A percentile compares a stretch with the other conserved stretches of the same genome.
These are phyloP conservation scores for Lasiosphaeria hispida DNA, from an alignment of 495 filamentous ascomycete genomes.

Conservation along the genomic window DNA sequence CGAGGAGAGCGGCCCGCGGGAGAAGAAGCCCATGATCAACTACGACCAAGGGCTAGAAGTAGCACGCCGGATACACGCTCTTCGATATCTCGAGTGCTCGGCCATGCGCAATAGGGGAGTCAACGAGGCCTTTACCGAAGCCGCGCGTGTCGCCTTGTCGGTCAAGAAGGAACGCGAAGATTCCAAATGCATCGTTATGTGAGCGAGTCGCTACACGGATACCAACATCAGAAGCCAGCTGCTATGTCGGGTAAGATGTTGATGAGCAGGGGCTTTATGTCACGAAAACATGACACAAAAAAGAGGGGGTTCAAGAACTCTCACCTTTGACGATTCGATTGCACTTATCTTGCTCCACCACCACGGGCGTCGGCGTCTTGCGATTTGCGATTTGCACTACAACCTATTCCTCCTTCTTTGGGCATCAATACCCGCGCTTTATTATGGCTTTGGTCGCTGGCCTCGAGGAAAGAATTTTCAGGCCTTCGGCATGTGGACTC, in stretches of 20 bases:
- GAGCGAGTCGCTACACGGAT: slow-evolving; percentile 17
- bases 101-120: slow-evolving; percentile 96
- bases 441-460: neutral
- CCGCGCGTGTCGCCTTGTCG: slow-evolving; percentile 89
- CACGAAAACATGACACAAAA: too few species aligned
- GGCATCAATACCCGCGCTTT: neutral
- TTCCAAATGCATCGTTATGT: slow-evolving; percentile 59
- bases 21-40: slow-evolving; percentile 75
- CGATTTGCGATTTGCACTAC: too few species aligned
- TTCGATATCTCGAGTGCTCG: slow-evolving; percentile 97
- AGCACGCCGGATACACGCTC: slow-evolving; percentile 79
- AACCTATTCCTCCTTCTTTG: too few species aligned
- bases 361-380: too few species aligned
- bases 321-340: too few species aligned
- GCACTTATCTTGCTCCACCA: too few species aligned
- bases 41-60: slow-evolving; percentile 93
- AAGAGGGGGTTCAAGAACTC: too few species aligned
- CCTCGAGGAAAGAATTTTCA: neutral
- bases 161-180: slow-evolving; percentile 67
- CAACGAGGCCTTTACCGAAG: slow-evolving; percentile 97
- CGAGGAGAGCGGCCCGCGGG: slow-evolving; percentile 42
- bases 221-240: neutral
- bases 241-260: neutral
- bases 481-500: neutral
- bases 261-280: neutral